Base-by-base conservation (phyloP, 495 filamentous ascomycete species). In the Talaromyces adpressus region DNA sequence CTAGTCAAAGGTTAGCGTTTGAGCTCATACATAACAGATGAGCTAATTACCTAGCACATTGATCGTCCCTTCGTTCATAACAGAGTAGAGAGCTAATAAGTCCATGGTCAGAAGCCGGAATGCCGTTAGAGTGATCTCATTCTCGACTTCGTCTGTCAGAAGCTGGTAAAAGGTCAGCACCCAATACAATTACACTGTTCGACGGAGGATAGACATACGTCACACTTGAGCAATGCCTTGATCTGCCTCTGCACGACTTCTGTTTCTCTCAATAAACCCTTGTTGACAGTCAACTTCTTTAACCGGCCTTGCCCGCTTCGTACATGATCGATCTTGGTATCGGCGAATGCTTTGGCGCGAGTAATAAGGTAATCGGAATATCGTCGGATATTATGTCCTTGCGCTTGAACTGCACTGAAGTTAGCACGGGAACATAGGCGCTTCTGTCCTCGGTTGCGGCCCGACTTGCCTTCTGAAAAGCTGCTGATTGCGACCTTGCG, bases 61-160 rank as follows among this genome's bases (percentile, higher is more conserved):
- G 77, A 99, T 98, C 67, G 95, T 93, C 23, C 89, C 94, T 76
- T 98, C 93, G 67, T 99, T 99, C 81, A 97, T 88, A 39, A 96
- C 91, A 65, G 94, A 91, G 74, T 96, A 99, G 49, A 99, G 80
- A 5, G 88, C 89, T 61, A 99, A 75, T 27, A 99, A 82, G 72
- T 99, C 94, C 68, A 94, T 81, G 9, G 95, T 94, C 47, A 99
- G 76, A 69, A 99, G 80, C 65, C 94, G 83, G 67, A 99, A 99
- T n/a, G 94, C 93, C 4, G 90, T 93, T 66, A 99, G 82, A 9
- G 92, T 96, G 69, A 99, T 97, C 70, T 99, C 94, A 69, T 98
- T 99, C 73, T 98, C 95, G 20, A 90, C 87, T 66, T 98, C 94
- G 62, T 88, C 85, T 57, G 90, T 86, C 69, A 98, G 82, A 60